Evolutionary conservation across 345 rosid species (phyloP).

Genomic region (Acer negundo): DNA sequence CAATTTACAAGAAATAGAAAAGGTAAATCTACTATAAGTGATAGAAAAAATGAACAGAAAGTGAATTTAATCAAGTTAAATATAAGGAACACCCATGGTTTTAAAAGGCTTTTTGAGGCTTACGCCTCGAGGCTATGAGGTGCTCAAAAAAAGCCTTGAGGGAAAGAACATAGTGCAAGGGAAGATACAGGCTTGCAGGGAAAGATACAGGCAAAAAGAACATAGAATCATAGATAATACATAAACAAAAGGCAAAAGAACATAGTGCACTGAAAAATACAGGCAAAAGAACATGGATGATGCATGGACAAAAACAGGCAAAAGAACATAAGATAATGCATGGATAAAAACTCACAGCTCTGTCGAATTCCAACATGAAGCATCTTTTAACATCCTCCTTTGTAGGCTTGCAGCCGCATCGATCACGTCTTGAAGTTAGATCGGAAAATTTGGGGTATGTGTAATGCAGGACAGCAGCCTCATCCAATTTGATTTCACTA

Average conservation of each 20-base stretch:
- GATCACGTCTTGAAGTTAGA: conserved; percentile 94
- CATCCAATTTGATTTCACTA: conserved; percentile 84
- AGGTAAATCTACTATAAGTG: neutral
- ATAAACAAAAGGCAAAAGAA: too few relatives aligned
- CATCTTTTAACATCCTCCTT: conserved; percentile 94
- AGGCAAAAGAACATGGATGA: neutral
- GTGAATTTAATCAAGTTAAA: neutral
- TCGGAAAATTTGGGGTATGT: conserved; percentile 90
- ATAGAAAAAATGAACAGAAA: neutral
- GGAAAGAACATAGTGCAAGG: too few relatives aligned
- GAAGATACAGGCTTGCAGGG: too few relatives aligned
- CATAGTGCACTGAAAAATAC: neutral
- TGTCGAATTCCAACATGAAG: conserved; percentile 96
- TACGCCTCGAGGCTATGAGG: too few relatives aligned
- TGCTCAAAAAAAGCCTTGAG: too few relatives aligned
- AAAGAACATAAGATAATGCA: neutral
- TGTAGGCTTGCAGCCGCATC: conserved; percentile 99
- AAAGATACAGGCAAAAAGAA: too few relatives aligned
- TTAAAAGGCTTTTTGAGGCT: too few relatives aligned
- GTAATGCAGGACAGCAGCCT: conserved; percentile 88
- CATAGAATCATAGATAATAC: too few relatives aligned
- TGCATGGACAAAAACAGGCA: neutral
- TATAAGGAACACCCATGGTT: neutral
- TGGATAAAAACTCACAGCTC: conserved; percentile 66
- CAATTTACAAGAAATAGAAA: neutral